Conservation (phyloP, 805 yeast species). For the Schizosaccharomyces osmophilus region DNA sequence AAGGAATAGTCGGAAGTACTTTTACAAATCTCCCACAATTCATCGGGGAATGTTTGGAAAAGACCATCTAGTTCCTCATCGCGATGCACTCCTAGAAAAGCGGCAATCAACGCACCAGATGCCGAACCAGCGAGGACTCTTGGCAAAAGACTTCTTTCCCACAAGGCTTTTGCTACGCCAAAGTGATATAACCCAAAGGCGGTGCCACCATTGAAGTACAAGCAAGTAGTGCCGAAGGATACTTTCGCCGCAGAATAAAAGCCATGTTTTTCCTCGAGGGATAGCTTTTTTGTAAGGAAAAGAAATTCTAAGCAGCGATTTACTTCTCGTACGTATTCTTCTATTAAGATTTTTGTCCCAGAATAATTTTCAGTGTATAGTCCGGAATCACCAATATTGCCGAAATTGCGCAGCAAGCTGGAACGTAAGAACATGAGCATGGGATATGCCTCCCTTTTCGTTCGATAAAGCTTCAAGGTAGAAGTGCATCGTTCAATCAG, state of each 20-base stretch:
- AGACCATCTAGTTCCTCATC: slow-evolving; percentile 37
- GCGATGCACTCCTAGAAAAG: slow-evolving; percentile 58
- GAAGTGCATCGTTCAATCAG: slow-evolving; percentile 27
- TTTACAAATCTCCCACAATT: slow-evolving; percentile 28
- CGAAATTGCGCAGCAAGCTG: slow-evolving; percentile 62
- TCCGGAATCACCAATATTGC: slow-evolving; percentile 66
- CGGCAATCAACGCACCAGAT: slow-evolving; percentile 87
- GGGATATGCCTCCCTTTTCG: slow-evolving; percentile 29
- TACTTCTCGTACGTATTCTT: slow-evolving; percentile 64
- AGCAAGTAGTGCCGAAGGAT: slow-evolving; percentile 81
- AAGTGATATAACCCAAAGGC: slow-evolving; percentile 80
- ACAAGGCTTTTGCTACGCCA: slow-evolving; percentile 64
- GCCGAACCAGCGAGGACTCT: slow-evolving; percentile 79
- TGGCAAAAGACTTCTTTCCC: slow-evolving; percentile 56
- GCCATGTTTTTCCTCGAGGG: slow-evolving; percentile 25
- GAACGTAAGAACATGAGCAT: slow-evolving; percentile 59
- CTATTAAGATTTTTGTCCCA: slow-evolving; percentile 68
- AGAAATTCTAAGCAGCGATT: slow-evolving; percentile 21
- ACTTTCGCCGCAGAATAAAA: slow-evolving; percentile 71
- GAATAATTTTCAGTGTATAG: slow-evolving; percentile 55
- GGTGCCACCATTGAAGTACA: slow-evolving; percentile 85
- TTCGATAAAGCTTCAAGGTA: slow-evolving; percentile 37
- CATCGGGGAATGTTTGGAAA: slow-evolving; percentile 20
- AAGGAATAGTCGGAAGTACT: slow-evolving; percentile 29
- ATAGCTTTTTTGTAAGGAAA: not conserved